These are phyloP conservation scores for Blastocystis sp. DNA, from an alignment of 352 stramenopile genomes.

Conservation along the genomic window DNA sequence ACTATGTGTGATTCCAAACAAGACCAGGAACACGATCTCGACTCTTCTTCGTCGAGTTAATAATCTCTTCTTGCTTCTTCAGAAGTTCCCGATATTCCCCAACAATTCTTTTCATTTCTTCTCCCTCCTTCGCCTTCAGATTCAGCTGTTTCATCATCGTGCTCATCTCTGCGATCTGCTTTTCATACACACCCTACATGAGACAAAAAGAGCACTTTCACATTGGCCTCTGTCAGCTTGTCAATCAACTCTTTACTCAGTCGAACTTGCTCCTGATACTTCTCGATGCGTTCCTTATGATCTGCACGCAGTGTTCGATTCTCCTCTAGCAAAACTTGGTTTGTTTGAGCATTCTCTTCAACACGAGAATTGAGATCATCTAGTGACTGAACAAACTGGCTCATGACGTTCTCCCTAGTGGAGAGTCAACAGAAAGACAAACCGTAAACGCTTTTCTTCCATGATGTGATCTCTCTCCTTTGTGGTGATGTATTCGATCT, in stretches of 20 bases:
- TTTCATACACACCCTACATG: neutral
- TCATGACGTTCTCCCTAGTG: constrained; percentile 30
- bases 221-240: constrained; percentile 33
- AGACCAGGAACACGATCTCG: neutral
- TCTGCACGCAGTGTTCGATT: constrained; percentile 10
- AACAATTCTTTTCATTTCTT: neutral
- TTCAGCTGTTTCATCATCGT: neutral
- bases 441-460: constrained; percentile 43
- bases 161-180: neutral
- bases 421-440: neutral
- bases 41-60: neutral
- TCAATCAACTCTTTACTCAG: constrained; percentile 49
- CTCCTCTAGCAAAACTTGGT: neutral
- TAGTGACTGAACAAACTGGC: constrained; percentile 24
- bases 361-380: constrained; percentile 17
- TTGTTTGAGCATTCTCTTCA: constrained; percentile 33
- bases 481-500: constrained; percentile 13
- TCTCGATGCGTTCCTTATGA: neutral
- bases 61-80: constrained; percentile 2
- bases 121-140: constrained; percentile 17
- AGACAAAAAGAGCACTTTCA: neutral
- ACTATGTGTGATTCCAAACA: neutral
- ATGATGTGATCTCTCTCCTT: constrained; percentile 21
- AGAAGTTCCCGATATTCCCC: constrained; percentile 18
- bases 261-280: constrained; percentile 32